Evolutionary conservation across 129 eudicot species (phyloP).

Genomic region (Helichrysum umbraculigerum): DNA sequence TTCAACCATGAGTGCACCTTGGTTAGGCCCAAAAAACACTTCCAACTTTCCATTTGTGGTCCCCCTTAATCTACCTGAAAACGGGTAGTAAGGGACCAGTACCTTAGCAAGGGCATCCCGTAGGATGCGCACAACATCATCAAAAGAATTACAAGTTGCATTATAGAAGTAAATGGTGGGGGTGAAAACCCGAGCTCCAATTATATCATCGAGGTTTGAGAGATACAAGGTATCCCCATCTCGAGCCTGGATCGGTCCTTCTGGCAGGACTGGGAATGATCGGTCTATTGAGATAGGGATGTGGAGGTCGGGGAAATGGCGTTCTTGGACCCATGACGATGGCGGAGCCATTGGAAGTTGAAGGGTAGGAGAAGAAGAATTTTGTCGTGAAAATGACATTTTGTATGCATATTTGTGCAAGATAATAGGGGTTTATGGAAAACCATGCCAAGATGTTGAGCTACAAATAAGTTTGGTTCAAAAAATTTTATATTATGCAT

Average conservation of each 20-base stretch:
- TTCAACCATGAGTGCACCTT: conserved; percentile 71
- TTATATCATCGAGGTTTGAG: conserved; percentile 91
- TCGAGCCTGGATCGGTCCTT: conserved; percentile 39
- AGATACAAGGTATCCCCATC: conserved; percentile 70
- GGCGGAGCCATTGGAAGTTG: conserved; percentile 52
- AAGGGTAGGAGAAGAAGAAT: conserved; percentile 25
- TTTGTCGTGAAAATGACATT: conserved; percentile 34
- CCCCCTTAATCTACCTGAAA: conserved; percentile 81
- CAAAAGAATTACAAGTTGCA: conserved; percentile 22
- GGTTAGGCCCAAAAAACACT: conserved; percentile 72
- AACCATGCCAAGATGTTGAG: conserved; percentile 49
- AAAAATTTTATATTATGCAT: conserved; percentile 20
- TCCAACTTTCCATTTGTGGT: conserved; percentile 66
- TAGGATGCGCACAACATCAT: conserved; percentile 31
- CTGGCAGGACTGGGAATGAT: conserved; percentile 45
- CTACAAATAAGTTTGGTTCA: conserved; percentile 39
- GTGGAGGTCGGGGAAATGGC: conserved; percentile 55
- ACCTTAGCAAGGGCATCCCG: conserved; percentile 63
- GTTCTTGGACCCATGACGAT: conserved; percentile 64
- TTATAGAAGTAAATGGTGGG: conserved; percentile 79
- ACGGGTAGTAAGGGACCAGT: conserved; percentile 87
- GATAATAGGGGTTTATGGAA: conserved; percentile 21
- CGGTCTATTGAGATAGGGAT: conserved; percentile 63
- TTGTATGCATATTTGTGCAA: conserved; percentile 44
- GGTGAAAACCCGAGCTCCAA: conserved; percentile 83